Evolutionary conservation across 176 grass and related monocot genomes (phyloP).

Genomic region (Zoysia japonica): DNA sequence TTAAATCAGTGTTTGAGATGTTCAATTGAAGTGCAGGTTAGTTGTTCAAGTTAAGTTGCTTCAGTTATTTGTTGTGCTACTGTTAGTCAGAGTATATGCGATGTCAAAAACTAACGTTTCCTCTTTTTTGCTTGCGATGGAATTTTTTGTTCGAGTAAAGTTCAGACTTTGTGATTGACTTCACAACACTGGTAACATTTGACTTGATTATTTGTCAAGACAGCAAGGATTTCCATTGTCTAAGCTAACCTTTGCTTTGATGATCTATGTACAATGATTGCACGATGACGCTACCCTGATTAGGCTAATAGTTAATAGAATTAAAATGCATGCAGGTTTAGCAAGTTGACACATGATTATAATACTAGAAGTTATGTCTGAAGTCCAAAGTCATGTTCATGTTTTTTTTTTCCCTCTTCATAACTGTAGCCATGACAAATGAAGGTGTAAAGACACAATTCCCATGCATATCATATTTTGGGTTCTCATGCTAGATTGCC

Average conservation of each 20-base stretch:
- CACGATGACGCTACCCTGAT: not conserved
- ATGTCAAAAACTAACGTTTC: not conserved
- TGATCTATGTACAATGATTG: conserved; percentile 14
- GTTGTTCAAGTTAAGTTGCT: not conserved
- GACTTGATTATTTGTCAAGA: not conserved
- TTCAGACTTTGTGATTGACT: conserved; percentile 7
- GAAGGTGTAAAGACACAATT: not conserved
- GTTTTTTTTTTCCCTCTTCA: not conserved
- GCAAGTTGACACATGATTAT: not conserved
- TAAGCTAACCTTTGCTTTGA: not conserved
- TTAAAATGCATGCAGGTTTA: not conserved
- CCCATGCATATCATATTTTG: no score
- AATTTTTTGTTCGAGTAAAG: not conserved
- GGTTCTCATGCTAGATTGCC: no score
- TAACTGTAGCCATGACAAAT: not conserved
- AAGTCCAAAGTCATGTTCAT: not conserved
- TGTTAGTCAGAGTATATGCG: not conserved
- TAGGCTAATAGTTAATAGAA: not conserved
- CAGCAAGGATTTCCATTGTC: not conserved
- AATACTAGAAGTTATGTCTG: not conserved
- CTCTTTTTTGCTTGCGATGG: not conserved
- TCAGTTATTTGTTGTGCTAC: not conserved
- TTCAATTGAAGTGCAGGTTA: not conserved
- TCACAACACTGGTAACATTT: not conserved
- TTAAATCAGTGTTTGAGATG: no score